Evolutionary conservation across 805 yeast genomes (phyloP), one percentile per base, ranked within the genome.

Genomic region (Wickerhamiella parazyma): DNA sequence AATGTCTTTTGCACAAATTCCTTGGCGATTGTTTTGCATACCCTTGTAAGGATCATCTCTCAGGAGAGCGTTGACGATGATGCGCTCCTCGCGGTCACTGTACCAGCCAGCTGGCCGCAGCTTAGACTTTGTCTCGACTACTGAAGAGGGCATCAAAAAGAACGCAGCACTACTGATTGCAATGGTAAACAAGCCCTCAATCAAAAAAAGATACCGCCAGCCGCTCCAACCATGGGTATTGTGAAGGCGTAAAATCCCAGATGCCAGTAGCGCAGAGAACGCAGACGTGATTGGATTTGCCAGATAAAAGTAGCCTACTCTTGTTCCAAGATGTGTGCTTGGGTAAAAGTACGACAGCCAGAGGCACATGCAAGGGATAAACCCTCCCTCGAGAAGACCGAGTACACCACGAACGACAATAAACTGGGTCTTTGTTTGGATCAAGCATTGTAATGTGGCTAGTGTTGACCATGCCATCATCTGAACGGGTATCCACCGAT

Each of bases 11-110:
- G 60, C 45, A 2, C 67, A 54, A 12, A 76, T 55, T 4, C 77
- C 74, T 50, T 71, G 70, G 51, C 79, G 66, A 51, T 77, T 77
- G 55, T 74, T 67, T 80, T 75, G 75, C 45, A 71, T 78, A 14
- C 81, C 80, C 60, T 71, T 71, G 3, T 68, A 53, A 9, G 82
- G 82, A 53, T 77, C 83, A 55, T 77, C 80, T 49, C 81, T 63
- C 31, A 77, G 58, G 1, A 77, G 67, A 44, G 75, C 65, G 53
- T 77, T 77, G 29, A 75, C 80, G 28, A 75, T 64, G 44, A 76
- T 73, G 45, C 69, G 69, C 55, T 71, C 75, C 48, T 77, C 78
- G 38, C 73, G 59, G 1, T 70, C 73, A 8, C 70, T 68, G 47
- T 67, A 67, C 73, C 73, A 68, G 26, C 79, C 78, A 14, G 70